These are phyloP conservation scores for Corynascus novoguineensis DNA, from an alignment of 495 filamentous ascomycete genomes.

Conservation along the genomic window DNA sequence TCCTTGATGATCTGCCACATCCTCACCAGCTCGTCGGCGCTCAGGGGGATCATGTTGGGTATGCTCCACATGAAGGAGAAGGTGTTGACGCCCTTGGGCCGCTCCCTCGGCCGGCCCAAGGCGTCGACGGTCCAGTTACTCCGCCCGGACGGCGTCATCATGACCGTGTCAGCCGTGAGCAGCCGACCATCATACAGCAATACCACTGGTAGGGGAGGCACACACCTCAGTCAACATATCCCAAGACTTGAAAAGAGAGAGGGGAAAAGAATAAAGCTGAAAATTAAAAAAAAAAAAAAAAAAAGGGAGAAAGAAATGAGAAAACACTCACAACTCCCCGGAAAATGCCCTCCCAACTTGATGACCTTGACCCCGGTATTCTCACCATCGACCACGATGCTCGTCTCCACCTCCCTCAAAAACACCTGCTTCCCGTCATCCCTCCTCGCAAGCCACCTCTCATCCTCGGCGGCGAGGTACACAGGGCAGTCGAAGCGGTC, in stretches of 20 bases:
- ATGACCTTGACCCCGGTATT: constrained; percentile 53
- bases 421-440: constrained; percentile 39
- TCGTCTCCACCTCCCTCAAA: constrained; percentile 25
- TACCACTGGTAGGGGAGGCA: constrained; percentile 42
- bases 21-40: constrained; percentile 47
- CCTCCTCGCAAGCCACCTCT: constrained; percentile 47
- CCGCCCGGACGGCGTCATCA: constrained; percentile 55
- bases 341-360: constrained; percentile 71
- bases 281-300: not conserved
- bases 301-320: not conserved
- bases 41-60: constrained; percentile 73
- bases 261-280: too few species aligned
- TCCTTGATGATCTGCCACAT: constrained; percentile 51
- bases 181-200: constrained; percentile 53
- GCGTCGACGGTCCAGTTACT: constrained; percentile 37
- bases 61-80: constrained; percentile 76
- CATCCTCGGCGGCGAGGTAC: constrained; percentile 57
- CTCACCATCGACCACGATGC: constrained; percentile 31
- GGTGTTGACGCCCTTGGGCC: constrained; percentile 52
- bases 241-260: not conserved
- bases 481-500: constrained; percentile 57
- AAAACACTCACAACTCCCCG: constrained; percentile 45
- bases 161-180: constrained; percentile 66
- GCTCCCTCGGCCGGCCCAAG: constrained; percentile 31
- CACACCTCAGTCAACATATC: not conserved